Base-by-base conservation (phyloP, 2,329 filamentous ascomycete genomes). In the Graphilbum ipis-grandicollis region DNA sequence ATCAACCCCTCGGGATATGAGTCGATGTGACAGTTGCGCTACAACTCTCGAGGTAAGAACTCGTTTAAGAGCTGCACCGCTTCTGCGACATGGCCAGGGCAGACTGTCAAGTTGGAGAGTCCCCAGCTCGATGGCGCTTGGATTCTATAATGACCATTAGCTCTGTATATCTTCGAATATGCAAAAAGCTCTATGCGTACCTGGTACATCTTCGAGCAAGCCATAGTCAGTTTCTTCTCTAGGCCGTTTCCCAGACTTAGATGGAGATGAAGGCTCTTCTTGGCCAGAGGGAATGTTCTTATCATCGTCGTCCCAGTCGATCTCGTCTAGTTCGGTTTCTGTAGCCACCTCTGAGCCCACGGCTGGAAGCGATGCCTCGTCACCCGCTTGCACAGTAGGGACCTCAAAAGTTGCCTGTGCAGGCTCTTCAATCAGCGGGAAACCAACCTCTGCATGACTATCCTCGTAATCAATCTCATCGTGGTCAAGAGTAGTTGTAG, bases 121-220 rank as follows among this genome's bases (percentile, higher is more conserved):
- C 26, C 17, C 39, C 39, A 39, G 54, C 59, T 39, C 66, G 65
- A 49, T 59, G 61, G 47, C 67, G 67, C 56, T 69, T 72, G 52
- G 56, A 50, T 50, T 66, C 66, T 45, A 13, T 17, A 6, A 30
- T 12, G 19, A 13, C 10, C 34, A 23, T 36, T 38, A 15, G 32
- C 13, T 3, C 10, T n/a, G 26, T 10, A 13, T 3, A 2, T 15
- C 22, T 15, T 34, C 22, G 5, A n/a, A 12, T 7, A 9, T 18
- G n/a, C n/a, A n/a, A 10, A 8, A 10, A 3, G 10, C n/a, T 32
- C 15, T n/a, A 25, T 14, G 10, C 44, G 25, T 50, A 46, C 54
- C 55, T 76, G 46, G 45, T 31, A 38, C 45, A 38, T 51, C 53
- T 33, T 38, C 39, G 31, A 41, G 38, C 29, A 39, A 14, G 4